phyloP scores from a whole-genome alignment of 495 filamentous ascomycete species.

The Talaromyces proteolyticus region DNA sequence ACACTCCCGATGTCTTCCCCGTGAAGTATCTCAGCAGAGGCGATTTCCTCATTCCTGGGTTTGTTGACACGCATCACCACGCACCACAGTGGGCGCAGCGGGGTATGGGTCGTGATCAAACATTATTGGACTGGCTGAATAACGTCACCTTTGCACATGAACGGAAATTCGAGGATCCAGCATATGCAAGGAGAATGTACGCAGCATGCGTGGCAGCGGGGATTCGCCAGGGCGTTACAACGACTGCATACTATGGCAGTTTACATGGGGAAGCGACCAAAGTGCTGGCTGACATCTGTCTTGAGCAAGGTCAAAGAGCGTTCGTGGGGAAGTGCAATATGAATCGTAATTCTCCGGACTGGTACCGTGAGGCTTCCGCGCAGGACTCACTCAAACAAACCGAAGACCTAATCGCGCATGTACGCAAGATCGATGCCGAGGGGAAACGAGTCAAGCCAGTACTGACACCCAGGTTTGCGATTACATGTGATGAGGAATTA shows the following conservation, averaged over 20 bases:
- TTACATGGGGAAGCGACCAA: constrained; percentile 51
- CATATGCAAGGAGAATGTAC: constrained; percentile 49
- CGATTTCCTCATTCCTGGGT: constrained; percentile 55
- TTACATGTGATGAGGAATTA: constrained; percentile 47
- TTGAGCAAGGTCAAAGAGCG: constrained; percentile 53
- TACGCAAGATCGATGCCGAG: constrained; percentile 33
- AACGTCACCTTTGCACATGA: constrained; percentile 59
- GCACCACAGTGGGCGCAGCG: constrained; percentile 60
- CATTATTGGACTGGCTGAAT: constrained; percentile 55
- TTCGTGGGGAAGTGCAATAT: constrained; percentile 64
- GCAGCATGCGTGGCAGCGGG: constrained; percentile 47
- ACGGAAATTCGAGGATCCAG: constrained; percentile 46
- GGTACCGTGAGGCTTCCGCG: constrained; percentile 48
- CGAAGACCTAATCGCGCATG: constrained; percentile 42
- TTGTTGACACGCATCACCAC: constrained; percentile 61
- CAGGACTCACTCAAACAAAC: constrained; percentile 46
- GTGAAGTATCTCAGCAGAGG: constrained; percentile 36
- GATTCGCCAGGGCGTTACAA: constrained; percentile 59
- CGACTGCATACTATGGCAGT: constrained; percentile 59
- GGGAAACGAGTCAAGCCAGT: constrained; percentile 46
- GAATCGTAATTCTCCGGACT: constrained; percentile 54
- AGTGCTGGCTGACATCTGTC: constrained; percentile 54
- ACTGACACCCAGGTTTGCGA: constrained; percentile 60
- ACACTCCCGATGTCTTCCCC: constrained; percentile 23
- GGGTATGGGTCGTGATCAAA: constrained; percentile 51